Evolutionary conservation across 495 filamentous ascomycete species (phyloP).

Genomic region (Aspergillus egyptiacus): DNA sequence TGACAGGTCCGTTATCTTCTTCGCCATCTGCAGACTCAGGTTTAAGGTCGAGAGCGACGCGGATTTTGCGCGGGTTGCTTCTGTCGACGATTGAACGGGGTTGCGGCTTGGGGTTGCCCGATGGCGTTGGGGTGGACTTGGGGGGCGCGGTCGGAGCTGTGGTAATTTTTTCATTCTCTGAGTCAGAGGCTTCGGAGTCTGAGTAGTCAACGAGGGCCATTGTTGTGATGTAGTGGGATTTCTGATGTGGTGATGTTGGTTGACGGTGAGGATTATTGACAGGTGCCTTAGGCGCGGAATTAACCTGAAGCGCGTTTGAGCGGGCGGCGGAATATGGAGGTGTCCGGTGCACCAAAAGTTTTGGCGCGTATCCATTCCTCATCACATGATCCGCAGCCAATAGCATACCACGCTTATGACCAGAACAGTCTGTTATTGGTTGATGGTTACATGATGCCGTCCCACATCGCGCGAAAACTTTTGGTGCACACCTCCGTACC

Average conservation of each 20-base stretch:
- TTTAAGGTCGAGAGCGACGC: slow-evolving; percentile 56
- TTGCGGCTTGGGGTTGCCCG: slow-evolving; percentile 37
- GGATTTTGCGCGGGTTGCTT: slow-evolving; percentile 75
- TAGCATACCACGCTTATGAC: too few relatives aligned
- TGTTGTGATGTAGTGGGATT: slow-evolving; percentile 1
- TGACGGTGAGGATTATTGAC: not conserved
- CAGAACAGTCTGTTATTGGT: too few relatives aligned
- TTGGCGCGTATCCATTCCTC: too few relatives aligned
- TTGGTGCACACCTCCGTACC: too few relatives aligned
- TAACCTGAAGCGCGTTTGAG: too few relatives aligned
- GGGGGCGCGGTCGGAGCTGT: slow-evolving; percentile 16
- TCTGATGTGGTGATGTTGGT: not conserved
- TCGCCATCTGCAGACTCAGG: slow-evolving; percentile 38
- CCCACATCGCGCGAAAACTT: too few relatives aligned
- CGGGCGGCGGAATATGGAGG: too few relatives aligned
- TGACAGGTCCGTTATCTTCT: slow-evolving; percentile 54
- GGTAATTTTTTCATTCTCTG: slow-evolving; percentile 34
- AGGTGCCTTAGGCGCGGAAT: too few relatives aligned
- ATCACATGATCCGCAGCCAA: too few relatives aligned
- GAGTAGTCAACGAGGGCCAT: slow-evolving; percentile 82
- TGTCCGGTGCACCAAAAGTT: too few relatives aligned
- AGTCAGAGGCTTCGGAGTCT: slow-evolving; percentile 74
- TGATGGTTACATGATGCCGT: too few relatives aligned
- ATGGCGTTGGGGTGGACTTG: slow-evolving; percentile 13
- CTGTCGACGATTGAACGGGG: slow-evolving; percentile 74